Evolutionary conservation across 2,329 filamentous ascomycete species (phyloP).

Genomic region (Hypoxylon sp.): DNA sequence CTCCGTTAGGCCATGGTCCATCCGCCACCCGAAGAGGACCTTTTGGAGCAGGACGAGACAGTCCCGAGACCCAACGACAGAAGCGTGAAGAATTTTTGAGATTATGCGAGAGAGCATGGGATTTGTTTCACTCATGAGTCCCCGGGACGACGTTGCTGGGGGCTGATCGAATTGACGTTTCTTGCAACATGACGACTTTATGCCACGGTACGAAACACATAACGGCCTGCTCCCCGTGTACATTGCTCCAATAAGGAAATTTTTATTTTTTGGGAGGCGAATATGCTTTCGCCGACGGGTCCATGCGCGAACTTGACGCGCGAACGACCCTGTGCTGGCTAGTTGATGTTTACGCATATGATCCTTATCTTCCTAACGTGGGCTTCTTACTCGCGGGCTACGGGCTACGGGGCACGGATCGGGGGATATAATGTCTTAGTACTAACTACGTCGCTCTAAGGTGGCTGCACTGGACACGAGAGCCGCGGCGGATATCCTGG

Average conservation of each 20-base stretch:
- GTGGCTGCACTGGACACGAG: conserved; percentile 20
- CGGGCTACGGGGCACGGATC: conserved; percentile 22
- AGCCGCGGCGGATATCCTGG: conserved; percentile 9
- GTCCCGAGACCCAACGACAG: conserved; percentile 82
- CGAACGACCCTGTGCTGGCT: conserved; percentile 29
- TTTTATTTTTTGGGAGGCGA: conserved; percentile 33
- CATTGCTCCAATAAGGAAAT: conserved; percentile 35
- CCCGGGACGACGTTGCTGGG: conserved; percentile 13
- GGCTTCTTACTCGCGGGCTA: conserved; percentile 12
- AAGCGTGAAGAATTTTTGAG: conserved; percentile 95
- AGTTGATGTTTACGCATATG: conserved; percentile 29
- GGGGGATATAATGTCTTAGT: conserved; percentile 44
- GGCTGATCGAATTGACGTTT: conserved; percentile 38
- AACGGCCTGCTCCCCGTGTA: conserved; percentile 39
- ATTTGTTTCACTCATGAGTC: conserved; percentile 90
- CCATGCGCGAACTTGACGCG: conserved; percentile 12
- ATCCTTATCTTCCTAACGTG: conserved; percentile 32
- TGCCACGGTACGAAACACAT: conserved; percentile 43
- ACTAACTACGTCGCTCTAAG: conserved; percentile 24
- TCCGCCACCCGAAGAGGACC: conserved; percentile 74
- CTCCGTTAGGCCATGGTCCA: conserved; percentile 81
- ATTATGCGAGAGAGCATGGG: conserved; percentile 92
- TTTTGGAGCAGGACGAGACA: conserved; percentile 86
- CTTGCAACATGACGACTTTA: conserved; percentile 42
- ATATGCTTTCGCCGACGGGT: conserved; percentile 35